Conservation (phyloP, 2,329 filamentous ascomycete species). For the Fusarium mangiferae region DNA sequence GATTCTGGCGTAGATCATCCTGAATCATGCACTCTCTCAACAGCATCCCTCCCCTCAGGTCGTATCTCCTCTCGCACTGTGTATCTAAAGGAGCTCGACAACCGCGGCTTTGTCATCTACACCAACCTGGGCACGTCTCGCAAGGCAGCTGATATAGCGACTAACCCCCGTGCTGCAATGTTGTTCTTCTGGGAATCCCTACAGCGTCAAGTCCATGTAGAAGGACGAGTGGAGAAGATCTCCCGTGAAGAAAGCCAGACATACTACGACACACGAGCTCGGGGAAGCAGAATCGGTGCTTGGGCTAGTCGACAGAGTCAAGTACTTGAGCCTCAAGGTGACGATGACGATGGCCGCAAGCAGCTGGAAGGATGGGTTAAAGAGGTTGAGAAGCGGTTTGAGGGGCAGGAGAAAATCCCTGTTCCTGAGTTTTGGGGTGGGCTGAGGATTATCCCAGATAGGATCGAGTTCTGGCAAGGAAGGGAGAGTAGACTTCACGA, state of each 20-base stretch:
- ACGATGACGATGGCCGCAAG: slow-evolving; percentile 73
- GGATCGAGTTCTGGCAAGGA: slow-evolving; percentile 97
- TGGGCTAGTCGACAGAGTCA: slow-evolving; percentile 93
- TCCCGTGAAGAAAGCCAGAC: slow-evolving; percentile 75
- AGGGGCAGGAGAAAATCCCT: slow-evolving; percentile 81
- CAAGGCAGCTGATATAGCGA: slow-evolving; percentile 73
- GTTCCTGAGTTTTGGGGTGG: slow-evolving; percentile 97
- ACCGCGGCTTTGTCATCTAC: slow-evolving; percentile 87
- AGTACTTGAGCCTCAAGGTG: slow-evolving; percentile 66
- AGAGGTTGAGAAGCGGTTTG: slow-evolving; percentile 80
- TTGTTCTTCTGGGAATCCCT: slow-evolving; percentile 91
- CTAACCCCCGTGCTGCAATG: slow-evolving; percentile 81
- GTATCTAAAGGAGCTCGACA: slow-evolving; percentile 95
- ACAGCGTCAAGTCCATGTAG: slow-evolving; percentile 91
- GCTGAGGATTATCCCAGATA: slow-evolving; percentile 83
- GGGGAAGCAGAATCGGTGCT: slow-evolving; percentile 86
- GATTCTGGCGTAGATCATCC: slow-evolving; percentile 73
- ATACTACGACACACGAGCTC: slow-evolving; percentile 75
- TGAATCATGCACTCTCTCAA: slow-evolving; percentile 89
- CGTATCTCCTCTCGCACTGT: slow-evolving; percentile 87
- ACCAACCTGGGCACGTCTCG: slow-evolving; percentile 86
- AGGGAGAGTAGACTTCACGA: slow-evolving; percentile 91
- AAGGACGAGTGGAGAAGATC: slow-evolving; percentile 78
- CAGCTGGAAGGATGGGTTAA: slow-evolving; percentile 81
- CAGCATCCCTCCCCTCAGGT: slow-evolving; percentile 83